A percentile compares a stretch with the other conserved stretches of the same genome.
Conservation (phyloP, 176 grass and related monocot genomes). For the Saccharum spontaneum region DNA sequence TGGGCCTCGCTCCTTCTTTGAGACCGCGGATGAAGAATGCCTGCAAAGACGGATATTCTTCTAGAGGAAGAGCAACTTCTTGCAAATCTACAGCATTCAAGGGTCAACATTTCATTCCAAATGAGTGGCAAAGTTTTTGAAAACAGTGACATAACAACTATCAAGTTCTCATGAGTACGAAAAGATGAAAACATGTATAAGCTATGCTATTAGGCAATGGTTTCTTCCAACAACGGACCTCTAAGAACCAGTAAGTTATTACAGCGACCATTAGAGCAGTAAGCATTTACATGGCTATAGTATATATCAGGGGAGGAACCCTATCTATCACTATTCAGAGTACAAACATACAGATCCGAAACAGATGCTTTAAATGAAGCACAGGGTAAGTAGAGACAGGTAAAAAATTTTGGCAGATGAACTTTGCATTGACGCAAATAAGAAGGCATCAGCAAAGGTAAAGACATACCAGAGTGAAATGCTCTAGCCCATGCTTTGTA, state of each 20-base stretch:
- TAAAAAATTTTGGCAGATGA: not conserved
- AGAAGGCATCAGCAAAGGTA: not conserved
- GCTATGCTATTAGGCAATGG: not conserved
- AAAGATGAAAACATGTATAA: not conserved
- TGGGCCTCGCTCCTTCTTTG: no score
- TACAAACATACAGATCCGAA: not conserved
- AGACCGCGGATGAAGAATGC: no score
- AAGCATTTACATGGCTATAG: not conserved
- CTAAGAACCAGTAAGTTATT: not conserved
- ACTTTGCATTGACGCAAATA: not conserved
- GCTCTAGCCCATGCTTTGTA: slow-evolving; percentile 79
- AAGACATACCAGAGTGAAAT: slow-evolving; percentile 65
- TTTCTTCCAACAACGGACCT: not conserved
- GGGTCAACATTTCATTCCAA: no score
- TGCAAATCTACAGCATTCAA: no score
- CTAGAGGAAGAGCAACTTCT: no score
- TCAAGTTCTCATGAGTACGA: no score
- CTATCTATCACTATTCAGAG: not conserved
- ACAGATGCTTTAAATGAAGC: not conserved
- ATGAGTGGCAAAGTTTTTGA: no score
- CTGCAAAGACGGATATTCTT: no score
- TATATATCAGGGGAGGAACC: not conserved
- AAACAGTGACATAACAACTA: no score
- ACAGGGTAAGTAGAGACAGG: not conserved
- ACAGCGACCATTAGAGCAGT: no score